A percentile compares a stretch with the other conserved stretches of the same genome.
phyloP scores from a whole-genome alignment of 78 protist genomes.

The Emiliania huxleyi region DNA sequence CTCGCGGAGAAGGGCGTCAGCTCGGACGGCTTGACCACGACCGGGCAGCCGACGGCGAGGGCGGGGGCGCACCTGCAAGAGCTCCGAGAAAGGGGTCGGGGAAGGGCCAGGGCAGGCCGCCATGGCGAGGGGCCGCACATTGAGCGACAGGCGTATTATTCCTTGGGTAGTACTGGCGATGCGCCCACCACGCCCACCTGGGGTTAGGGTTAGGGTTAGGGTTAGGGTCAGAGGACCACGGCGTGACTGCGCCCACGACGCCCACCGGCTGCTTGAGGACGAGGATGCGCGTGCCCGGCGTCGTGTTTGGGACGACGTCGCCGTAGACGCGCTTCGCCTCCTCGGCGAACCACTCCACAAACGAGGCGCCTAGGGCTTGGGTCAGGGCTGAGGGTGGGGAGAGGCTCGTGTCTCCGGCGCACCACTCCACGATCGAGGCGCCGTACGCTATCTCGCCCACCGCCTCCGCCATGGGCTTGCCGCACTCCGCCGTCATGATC shows the following conservation, averaged over 20 bases:
- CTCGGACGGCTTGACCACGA: slow-evolving; percentile 56
- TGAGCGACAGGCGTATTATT: no score
- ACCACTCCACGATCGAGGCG: background rate
- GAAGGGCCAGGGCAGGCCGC: no score
- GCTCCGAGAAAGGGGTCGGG: no score
- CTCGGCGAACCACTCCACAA: background rate
- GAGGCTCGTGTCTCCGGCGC: background rate
- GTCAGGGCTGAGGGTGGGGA: no score
- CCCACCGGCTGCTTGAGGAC: slow-evolving; percentile 58
- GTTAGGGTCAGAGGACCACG: slow-evolving; percentile 72
- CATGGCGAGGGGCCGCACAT: no score
- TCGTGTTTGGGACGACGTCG: background rate
- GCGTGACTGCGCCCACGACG: slow-evolving; percentile 54
- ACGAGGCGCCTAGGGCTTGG: no score
- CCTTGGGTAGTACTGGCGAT: no score
- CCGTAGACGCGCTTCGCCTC: background rate
- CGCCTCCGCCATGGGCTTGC: slow-evolving; percentile 51
- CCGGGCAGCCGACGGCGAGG: slow-evolving; percentile 63
- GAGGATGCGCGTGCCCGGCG: slow-evolving; percentile 16
- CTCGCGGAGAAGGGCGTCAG: slow-evolving; percentile 53
- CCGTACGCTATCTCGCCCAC: slow-evolving; percentile 39
- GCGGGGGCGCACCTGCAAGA: slow-evolving; percentile 56
- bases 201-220: no score
- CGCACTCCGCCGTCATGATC: slow-evolving; percentile 42
- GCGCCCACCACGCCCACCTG: no score